Evolutionary conservation across 1,284 basidiomycete genomes (phyloP), one percentile per base, ranked within the genome.

Genomic region (Trametes pubescens): DNA sequence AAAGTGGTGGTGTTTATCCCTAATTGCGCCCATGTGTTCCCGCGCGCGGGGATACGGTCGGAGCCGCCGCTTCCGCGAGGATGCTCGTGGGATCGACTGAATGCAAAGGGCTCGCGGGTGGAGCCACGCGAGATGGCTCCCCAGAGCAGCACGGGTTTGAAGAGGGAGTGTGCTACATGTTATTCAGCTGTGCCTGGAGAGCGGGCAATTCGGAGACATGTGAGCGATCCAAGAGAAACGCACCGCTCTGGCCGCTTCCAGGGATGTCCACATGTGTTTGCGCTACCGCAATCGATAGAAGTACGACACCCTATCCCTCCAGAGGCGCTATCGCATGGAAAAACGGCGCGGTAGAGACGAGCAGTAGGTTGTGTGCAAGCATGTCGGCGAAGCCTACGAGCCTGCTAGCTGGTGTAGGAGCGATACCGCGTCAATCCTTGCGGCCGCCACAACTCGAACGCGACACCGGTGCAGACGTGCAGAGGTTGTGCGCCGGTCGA

Each of bases 401-500:
- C 49, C 46, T 47, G 51, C 59, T 37, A 51, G 18, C 59, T 58
- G 55, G 44, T 58, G 59, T 52, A 57, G 59, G 35, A 58, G 52
- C 60, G 53, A 54, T 53, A 55, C 49, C 62, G 56, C 63, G 62
- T 62, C 65, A 69, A 69, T 69, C 68, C 68, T 69, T 69, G 68
- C 68, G 68, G 65, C 68, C 68, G 68, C 68, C 68, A 69, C 65
- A 65, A 69, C 57, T 59, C 65, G 65, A 51, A 34, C 18, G 57
- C 68, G 55, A 64, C 52, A 43, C 57, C 61, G 37, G 46, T 60
- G 64, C 56, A 56, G 40, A 59, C 26, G 43, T 65, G 59, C 64
- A 61, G 32, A 32, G 38, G 61, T n/a, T 61, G 59, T 51, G 21
- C 66, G 57, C 64, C 43, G 43, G 24, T 43, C 65, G 65, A 57